phyloP scores from a whole-genome alignment of 345 rosid genomes.

The Eutrema japonicum region DNA sequence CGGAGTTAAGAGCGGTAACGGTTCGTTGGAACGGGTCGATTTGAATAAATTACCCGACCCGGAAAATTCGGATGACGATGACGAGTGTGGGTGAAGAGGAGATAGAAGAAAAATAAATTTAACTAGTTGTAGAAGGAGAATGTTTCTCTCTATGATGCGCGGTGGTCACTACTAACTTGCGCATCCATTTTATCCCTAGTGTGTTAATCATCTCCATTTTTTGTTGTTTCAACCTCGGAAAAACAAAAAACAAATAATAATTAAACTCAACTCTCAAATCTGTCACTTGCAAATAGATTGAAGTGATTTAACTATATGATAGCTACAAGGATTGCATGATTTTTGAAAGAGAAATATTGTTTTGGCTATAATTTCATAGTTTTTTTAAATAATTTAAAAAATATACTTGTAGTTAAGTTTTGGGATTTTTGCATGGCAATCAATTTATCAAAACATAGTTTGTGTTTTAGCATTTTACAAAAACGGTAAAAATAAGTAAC shows the following conservation, averaged over 20 bases:
- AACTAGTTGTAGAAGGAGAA: conserved; percentile 18
- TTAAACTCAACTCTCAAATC: background rate
- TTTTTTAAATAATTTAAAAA: no score
- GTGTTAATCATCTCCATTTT: background rate
- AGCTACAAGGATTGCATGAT: no score
- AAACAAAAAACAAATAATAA: no score
- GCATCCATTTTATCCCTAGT: background rate
- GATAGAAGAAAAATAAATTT: background rate
- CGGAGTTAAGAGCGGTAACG: conserved; percentile 43
- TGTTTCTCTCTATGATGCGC: conserved; percentile 34
- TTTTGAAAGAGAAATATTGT: no score
- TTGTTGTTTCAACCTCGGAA: background rate
- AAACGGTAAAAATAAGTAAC: no score
- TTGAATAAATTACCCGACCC: conserved; percentile 95
- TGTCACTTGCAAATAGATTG: background rate
- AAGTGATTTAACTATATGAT: background rate
- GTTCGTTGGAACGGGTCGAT: conserved; percentile 65
- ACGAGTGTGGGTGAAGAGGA: conserved; percentile 51
- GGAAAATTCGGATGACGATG: conserved; percentile 60
- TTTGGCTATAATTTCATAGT: no score
- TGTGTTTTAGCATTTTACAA: no score
- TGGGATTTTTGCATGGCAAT: no score
- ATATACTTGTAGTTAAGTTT: no score
- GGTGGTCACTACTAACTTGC: background rate
- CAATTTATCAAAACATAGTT: no score